These are phyloP conservation scores for Tolypocladium ovalisporum DNA, from an alignment of 2,329 filamentous ascomycete genomes.

Conservation along the genomic window DNA sequence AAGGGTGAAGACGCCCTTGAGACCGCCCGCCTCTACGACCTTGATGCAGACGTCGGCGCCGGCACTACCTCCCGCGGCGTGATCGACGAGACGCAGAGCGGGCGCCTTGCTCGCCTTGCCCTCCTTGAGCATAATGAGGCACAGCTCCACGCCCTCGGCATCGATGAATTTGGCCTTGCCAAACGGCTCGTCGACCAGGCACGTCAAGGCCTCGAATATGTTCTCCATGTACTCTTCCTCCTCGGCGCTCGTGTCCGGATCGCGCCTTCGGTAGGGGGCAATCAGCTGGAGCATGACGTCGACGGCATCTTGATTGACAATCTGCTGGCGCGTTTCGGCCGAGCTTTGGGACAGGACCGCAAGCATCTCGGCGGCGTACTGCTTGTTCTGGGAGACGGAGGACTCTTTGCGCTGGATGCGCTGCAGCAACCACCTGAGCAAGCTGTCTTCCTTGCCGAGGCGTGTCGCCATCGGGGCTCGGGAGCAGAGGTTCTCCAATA, in stretches of 20 bases:
- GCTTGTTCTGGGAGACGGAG: constrained; percentile 76
- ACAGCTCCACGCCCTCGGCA: constrained; percentile 85
- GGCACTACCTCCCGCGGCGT: constrained; percentile 48
- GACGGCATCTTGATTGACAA: constrained; percentile 59
- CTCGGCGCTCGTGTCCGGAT: constrained; percentile 74
- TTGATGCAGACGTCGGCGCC: constrained; percentile 57
- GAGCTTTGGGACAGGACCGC: constrained; percentile 80
- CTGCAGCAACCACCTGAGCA: constrained; percentile 68
- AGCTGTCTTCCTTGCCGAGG: constrained; percentile 55
- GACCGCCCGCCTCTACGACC: constrained; percentile 70
- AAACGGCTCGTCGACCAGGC: constrained; percentile 60
- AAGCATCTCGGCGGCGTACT: constrained; percentile 85
- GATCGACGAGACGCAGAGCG: constrained; percentile 73
- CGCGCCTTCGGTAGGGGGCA: constrained; percentile 72
- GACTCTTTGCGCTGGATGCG: constrained; percentile 61
- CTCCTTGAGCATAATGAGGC: constrained; percentile 83
- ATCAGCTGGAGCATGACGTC: constrained; percentile 75
- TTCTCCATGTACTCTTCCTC: constrained; percentile 96
- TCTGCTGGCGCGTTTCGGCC: constrained; percentile 47
- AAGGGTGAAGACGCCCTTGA: constrained; percentile 75
- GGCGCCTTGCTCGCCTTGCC: constrained; percentile 72
- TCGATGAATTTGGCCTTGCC: constrained; percentile 78
- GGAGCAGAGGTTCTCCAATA: constrained; percentile 80
- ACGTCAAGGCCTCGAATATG: constrained; percentile 77
- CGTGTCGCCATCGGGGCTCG: constrained; percentile 56